Evolutionary conservation across 2,329 filamentous ascomycete genomes (phyloP), one percentile per base, ranked within the genome.

Genomic region (Sphaceloma murrayae): DNA sequence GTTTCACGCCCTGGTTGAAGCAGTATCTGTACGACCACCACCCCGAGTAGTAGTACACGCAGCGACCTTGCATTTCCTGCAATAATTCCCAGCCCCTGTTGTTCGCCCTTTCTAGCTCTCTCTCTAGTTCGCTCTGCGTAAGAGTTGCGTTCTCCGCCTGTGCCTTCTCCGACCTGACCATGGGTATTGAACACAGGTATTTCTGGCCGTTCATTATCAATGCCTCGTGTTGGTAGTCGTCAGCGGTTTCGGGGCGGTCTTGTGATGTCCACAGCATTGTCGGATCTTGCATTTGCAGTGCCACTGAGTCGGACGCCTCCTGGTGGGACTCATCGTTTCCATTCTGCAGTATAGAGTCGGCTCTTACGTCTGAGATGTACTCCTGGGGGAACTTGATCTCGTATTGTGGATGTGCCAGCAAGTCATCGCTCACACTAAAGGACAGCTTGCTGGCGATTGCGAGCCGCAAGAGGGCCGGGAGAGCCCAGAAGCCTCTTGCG

Each of bases 21-120:
- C 88, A 95, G 62, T 94, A 94, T 54, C 81, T 83, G 64, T 95
- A 95, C 58, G 83, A 91, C 88, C 88, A 95, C 88, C 88, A 95
- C 0, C 88, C 88, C 1, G 79, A 83, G 52, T 87, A 67, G 60
- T 78, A 84, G 67, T 89, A 94, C 51, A 95, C 75, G 62, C 88
- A 95, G 40, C 75, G 74, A 3, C 80, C 82, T 43, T 88, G 75
- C 63, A 95, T 80, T 18, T 80, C 78, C 51, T 76, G 74, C 40
- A 95, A 68, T 16, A 95, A 71, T 56, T 91, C 82, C 73, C 85
- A 83, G 4, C 88, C 88, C 38, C 78, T 79, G 22, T 77, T 73
- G 1, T 81, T 83, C 1, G 87, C 88, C 18, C 84, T 78, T 30
- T 74, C 76, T 7, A 93, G 73, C 62, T 94, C 87, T 50, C 80